Evolutionary conservation across 2,329 filamentous ascomycete species (phyloP), one percentile per base, ranked within the genome.

Genomic region (Diaporthe eres): DNA sequence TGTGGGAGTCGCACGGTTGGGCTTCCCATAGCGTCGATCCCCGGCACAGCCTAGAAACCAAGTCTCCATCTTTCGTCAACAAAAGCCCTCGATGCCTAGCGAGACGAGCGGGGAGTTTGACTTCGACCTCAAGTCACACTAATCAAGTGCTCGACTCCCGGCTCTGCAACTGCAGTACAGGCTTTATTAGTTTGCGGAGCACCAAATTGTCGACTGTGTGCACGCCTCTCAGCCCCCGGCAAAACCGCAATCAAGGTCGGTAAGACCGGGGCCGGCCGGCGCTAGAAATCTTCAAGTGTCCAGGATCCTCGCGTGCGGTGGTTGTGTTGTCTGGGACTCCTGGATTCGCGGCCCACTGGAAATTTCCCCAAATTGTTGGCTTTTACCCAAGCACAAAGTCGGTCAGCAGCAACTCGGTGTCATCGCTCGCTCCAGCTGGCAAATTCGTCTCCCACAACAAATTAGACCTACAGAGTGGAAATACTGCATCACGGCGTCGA

Each of bases 211-310:
- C 34, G n/a, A 47, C 31, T 65, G 31, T 61, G 47, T 28, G 44
- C 71, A 73, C 60, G 49, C 53, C 55, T 71, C 74, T 58, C 71
- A 60, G 57, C 44, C 28, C 39, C 71, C 71, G 60, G 71, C 37
- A 73, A 42, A 57, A 65, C 28, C 49, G 49, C 47, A 47, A 37
- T 73, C 49, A 2, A 47, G 47, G n/a, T 75, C 77, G 75, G 77
- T 77, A 65, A 79, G 75, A 79, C 75, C 75, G 77, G 77, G 75
- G 78, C 78, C 76, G 71, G 60, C 71, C 78, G 77, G 78, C 77
- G 61, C 73, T 63, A 60, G 47, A 77, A 55, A 68, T 75, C 73
- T 75, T 75, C 51, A 78, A 76, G 74, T 75, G 71, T 71, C 65
- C 31, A 70, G 31, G 37, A 71, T 72, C 44, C 73, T 65, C 61